phyloP scores from a whole-genome alignment of 1,139 yeast genomes.

The Neolecta irregularis region DNA sequence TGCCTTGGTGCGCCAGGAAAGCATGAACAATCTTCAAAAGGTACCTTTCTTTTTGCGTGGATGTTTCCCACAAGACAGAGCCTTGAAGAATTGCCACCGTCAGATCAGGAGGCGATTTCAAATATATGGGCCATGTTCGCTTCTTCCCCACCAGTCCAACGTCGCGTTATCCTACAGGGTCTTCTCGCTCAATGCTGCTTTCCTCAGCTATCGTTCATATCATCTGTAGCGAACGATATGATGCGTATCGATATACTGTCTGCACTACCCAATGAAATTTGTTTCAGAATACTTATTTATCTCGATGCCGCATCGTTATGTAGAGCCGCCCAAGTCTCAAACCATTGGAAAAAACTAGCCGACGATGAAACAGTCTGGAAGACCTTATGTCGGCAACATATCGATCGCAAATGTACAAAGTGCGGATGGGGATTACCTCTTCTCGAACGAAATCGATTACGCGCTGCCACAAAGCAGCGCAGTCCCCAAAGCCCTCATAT shows the following conservation, averaged over 20 bases:
- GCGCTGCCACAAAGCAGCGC: conserved; percentile 17
- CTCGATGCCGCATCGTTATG: conserved; percentile 84
- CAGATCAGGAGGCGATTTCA: conserved; percentile 55
- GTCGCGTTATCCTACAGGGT: conserved; percentile 69
- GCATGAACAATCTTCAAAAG: conserved; percentile 40
- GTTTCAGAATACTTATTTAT: conserved; percentile 71
- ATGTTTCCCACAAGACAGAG: conserved; percentile 24
- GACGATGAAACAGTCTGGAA: conserved; percentile 98
- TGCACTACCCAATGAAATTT: conserved; percentile 70
- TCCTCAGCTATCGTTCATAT: conserved; percentile 74
- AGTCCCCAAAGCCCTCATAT: conserved; percentile 7
- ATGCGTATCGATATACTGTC: conserved; percentile 79
- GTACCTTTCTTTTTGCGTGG: conserved; percentile 23
- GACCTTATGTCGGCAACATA: conserved; percentile 95
- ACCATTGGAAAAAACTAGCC: conserved; percentile 73
- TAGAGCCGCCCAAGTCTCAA: conserved; percentile 82
- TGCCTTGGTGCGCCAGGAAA: conserved; percentile 57
- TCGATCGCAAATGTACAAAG: conserved; percentile 89
- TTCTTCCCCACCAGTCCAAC: conserved; percentile 51
- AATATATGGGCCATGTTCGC: conserved; percentile 69
- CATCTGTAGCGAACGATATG: conserved; percentile 61
- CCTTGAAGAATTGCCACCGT: conserved; percentile 41
- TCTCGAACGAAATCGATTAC: conserved; percentile 33
- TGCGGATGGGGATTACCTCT: conserved; percentile 98
- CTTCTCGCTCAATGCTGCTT: conserved; percentile 80